Evolutionary conservation across 305 asterid species (phyloP).

Genomic region (Fraxinus dipetala): DNA sequence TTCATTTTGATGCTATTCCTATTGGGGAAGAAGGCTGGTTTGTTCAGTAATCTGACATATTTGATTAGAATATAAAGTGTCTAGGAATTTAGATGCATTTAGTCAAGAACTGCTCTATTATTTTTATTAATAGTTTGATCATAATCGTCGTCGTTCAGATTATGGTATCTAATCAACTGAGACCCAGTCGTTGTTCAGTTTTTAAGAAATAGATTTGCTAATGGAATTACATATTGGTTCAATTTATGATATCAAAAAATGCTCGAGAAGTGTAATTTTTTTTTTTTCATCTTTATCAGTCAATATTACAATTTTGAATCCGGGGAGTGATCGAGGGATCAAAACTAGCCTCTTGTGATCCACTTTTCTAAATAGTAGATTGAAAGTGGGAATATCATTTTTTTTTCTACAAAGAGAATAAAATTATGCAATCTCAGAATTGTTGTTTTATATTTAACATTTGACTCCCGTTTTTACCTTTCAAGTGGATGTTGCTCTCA

Average conservation of each 20-base stretch:
- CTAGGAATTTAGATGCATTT: neutral
- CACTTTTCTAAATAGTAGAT: neutral
- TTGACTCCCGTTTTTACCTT: neutral
- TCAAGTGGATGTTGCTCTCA: neutral
- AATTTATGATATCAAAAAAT: neutral
- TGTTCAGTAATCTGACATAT: neutral
- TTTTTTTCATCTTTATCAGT: neutral
- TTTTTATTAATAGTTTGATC: neutral
- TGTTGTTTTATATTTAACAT: neutral
- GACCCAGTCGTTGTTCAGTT: neutral
- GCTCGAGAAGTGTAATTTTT: neutral
- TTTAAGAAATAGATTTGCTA: neutral
- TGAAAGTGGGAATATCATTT: neutral
- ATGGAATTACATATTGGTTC: neutral
- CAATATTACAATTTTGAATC: neutral
- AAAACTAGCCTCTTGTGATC: neutral
- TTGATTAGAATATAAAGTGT: neutral
- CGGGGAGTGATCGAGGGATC: neutral
- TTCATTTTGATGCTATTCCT: neutral
- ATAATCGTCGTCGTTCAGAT: neutral
- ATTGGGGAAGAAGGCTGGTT: neutral
- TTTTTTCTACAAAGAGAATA: neutral
- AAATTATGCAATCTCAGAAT: neutral
- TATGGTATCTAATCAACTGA: neutral
- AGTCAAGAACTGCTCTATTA: neutral